Base-by-base conservation (phyloP, 1,284 basidiomycete genomes). In the Naganishia sp. region DNA sequence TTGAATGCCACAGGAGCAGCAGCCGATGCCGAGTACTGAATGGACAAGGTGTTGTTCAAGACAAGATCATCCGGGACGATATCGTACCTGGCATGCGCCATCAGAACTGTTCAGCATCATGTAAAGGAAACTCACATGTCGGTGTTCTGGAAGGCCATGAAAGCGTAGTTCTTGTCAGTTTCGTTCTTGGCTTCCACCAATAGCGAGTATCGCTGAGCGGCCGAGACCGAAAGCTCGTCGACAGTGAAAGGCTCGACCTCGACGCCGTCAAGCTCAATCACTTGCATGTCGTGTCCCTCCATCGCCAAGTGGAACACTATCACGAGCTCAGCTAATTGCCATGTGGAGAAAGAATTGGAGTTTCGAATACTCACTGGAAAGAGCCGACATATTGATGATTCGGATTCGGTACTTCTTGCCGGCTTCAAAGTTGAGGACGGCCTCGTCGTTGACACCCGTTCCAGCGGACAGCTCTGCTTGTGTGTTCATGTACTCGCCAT, bases 121-220 rank as follows among this genome's bases (percentile, higher is more conserved):
- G n/a, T 11, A 9, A 16, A 55, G 16, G 5, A 9, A 43, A 75
- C 81, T 68, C 71, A 82, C 83, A 82, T 83, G 70, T 81, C 81
- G 15, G 75, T 72, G 68, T 93, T 90, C 85, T 97, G 91, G 82
- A 92, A 90, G 28, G 90, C 89, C 75, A 94, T 92, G 69, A 99
- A 86, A 50, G 85, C 86, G 86, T 88, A 98, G 82, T 97, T 96
- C 23, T 84, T 80, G 16, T 82, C 81, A 0, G 90, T 89, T 72
- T 93, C 90, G 78, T 94, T 92, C 65, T 89, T 86, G 11, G 95
- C 93, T 23, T 88, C 89, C 56, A 97, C 90, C 55, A 97, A 86
- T 57, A 98, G 82, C 0, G 92, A 94, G 80, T 94, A 96, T n/a
- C 94, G 87, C 78, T 98, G 94, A 0, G 94, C 94, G 54, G 90